Conservation (phyloP, 306 rosid species). For the cucumber (Cucumis sativus) region DNA sequence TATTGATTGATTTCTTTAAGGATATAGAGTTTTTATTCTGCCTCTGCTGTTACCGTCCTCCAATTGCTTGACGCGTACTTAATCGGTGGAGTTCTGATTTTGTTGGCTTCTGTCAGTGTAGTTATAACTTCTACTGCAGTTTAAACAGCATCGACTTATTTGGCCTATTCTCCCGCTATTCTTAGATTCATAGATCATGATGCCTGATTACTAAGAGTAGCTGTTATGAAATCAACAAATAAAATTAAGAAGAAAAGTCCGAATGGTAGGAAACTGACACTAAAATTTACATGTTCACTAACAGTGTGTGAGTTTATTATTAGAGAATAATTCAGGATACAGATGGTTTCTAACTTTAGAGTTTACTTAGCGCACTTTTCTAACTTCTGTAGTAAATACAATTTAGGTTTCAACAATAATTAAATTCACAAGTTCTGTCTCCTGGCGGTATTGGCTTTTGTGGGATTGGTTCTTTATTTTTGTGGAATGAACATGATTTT, state of each 20-base stretch:
- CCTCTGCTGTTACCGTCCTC: background rate
- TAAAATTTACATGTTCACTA: no score
- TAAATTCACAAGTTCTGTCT: background rate
- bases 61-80: background rate
- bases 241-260: no score
- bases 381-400: no score
- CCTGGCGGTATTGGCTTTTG: background rate
- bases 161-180: background rate
- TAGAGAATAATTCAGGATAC: no score
- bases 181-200: background rate
- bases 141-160: background rate
- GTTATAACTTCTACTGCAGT: background rate
- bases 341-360: no score
- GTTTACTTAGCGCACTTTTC: no score
- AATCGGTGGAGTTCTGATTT: background rate
- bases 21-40: background rate
- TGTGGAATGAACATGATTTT: background rate
- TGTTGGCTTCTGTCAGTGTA: background rate
- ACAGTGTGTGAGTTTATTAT: no score
- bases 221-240: no score
- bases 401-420: background rate
- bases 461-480: background rate
- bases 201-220: background rate
- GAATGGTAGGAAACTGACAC: no score
- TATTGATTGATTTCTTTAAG: background rate